Base-by-base conservation (phyloP, 345 rosid species). In the Geranium brycei region DNA sequence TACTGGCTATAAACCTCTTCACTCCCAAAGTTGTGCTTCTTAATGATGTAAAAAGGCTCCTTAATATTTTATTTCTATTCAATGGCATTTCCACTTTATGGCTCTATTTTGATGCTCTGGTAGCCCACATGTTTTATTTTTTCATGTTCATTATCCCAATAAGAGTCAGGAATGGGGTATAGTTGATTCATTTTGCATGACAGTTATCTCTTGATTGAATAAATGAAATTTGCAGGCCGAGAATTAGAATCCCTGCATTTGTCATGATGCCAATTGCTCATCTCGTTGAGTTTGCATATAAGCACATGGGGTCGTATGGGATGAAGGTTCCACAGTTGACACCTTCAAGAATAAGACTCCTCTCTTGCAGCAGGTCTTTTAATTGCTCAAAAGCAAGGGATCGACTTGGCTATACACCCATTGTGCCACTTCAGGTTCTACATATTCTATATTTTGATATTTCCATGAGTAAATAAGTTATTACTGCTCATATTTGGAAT, bases 271-370 rank as follows among this genome's bases (percentile, higher is more conserved):
- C 97, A 18, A 78, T 89, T 63, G 93, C 95, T 2, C 80, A 83
- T 74, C 51, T 86, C 65, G 83, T 89, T 72, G 93, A 92, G 76
- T 70, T 72, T 75, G 69, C 75, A 66, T 89, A 86, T 76, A 81
- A 70, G 69, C 57, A 87, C n/a, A 66, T 92, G 47, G 88, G 91
- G 66, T 90, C 89, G 61, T 81, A 82, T 66, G 97, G 96, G 59
- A 89, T 92, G 98, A 83, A 79, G 75, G 81, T 86, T 74, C 97
- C 95, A 5, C 95, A 89, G 73, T 75, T 92, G 72, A 92, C 83
- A 68, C 95, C 95, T 67, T 92, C 97, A 5, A 91, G 93, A 81
- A 69, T 92, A 78, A 83, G 93, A 63, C 91, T 92, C 51, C 89
- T 89, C 65, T 82, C 97, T 10, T 78, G 93, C 76, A 83, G 76